Evolutionary conservation across 2,329 filamentous ascomycete genomes (phyloP).

Genomic region (Fulvia fulva): DNA sequence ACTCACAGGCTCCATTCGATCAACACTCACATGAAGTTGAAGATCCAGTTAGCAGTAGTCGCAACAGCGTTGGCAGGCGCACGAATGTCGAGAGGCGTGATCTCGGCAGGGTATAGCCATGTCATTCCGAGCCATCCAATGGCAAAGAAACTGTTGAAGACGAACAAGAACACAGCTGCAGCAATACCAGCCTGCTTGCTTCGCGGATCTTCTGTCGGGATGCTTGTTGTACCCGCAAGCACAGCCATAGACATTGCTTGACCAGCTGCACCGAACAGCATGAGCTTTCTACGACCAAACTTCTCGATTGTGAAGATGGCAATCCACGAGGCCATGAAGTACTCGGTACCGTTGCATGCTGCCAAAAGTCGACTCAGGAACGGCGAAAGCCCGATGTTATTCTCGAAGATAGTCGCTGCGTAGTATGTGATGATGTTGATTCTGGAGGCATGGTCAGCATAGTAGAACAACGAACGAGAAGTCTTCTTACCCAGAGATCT

Average conservation of each 20-base stretch:
- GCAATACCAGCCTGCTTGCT: slow-evolving; percentile 33
- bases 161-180: slow-evolving; percentile 36
- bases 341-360: slow-evolving; percentile 52
- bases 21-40: slow-evolving; percentile 17
- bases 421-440: slow-evolving; percentile 29
- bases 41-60: slow-evolving; percentile 40
- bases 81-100: slow-evolving; percentile 34
- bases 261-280: slow-evolving; percentile 61
- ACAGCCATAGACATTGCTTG: slow-evolving; percentile 30
- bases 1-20: neutral
- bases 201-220: slow-evolving; percentile 10
- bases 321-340: slow-evolving; percentile 49
- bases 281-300: slow-evolving; percentile 59
- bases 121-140: slow-evolving; percentile 29
- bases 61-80: slow-evolving; percentile 38
- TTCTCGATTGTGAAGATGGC: slow-evolving; percentile 49
- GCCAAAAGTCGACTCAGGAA: slow-evolving; percentile 49
- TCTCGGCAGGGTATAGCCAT: slow-evolving; percentile 30
- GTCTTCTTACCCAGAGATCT: slow-evolving; percentile 31
- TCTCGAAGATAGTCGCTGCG: slow-evolving; percentile 51
- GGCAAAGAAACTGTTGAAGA: slow-evolving; percentile 38
- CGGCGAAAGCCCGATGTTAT: slow-evolving; percentile 49
- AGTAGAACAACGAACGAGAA: neutral
- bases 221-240: slow-evolving; percentile 28
- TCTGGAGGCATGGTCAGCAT: neutral